Evolutionary conservation across 2,329 filamentous ascomycete genomes (phyloP).

Genomic region (Epicoccum nigrum): DNA sequence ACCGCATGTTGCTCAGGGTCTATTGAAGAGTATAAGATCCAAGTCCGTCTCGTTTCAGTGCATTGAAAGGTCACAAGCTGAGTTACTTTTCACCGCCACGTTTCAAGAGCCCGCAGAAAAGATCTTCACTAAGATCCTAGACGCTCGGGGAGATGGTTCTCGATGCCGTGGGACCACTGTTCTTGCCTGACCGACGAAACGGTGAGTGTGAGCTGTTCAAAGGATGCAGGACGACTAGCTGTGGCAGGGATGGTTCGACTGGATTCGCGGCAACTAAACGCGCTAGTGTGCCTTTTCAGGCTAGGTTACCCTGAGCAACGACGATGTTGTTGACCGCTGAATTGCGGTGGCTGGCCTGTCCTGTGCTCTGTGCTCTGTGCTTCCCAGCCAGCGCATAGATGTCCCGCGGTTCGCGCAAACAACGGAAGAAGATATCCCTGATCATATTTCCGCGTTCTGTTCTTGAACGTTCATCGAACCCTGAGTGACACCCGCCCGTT

Average conservation of each 20-base stretch:
- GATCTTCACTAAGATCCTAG: constrained; percentile 4
- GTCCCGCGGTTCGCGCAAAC: constrained; percentile 19
- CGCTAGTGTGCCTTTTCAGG: constrained; percentile 17
- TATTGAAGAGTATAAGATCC: constrained; percentile 3
- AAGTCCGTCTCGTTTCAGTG: background rate
- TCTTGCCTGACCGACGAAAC: constrained; percentile 11
- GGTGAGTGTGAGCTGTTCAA: constrained; percentile 18
- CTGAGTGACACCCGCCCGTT: constrained; percentile 19
- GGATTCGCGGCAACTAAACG: constrained; percentile 3
- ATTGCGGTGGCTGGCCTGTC: constrained; percentile 6
- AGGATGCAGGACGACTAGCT: constrained; percentile 16
- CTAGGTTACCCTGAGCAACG: constrained; percentile 26
- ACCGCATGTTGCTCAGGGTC: constrained; percentile 2
- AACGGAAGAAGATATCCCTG: constrained; percentile 15
- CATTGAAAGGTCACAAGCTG: constrained; percentile 10
- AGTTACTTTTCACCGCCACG: constrained; percentile 13
- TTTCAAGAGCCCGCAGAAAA: constrained; percentile 1
- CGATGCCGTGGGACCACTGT: constrained; percentile 12
- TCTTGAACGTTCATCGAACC: constrained; percentile 21
- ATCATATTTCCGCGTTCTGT: constrained; percentile 8
- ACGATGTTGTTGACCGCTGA: constrained; percentile 10
- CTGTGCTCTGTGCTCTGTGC: constrained; percentile 5
- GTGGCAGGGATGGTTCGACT: constrained; percentile 14
- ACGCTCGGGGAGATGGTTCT: constrained; percentile 9
- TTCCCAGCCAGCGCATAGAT: constrained; percentile 30